A percentile compares a stretch with the other conserved stretches of the same genome.
Conservation (phyloP, 2,329 filamentous ascomycete genomes). For the Trichoderma arundinaceum region DNA sequence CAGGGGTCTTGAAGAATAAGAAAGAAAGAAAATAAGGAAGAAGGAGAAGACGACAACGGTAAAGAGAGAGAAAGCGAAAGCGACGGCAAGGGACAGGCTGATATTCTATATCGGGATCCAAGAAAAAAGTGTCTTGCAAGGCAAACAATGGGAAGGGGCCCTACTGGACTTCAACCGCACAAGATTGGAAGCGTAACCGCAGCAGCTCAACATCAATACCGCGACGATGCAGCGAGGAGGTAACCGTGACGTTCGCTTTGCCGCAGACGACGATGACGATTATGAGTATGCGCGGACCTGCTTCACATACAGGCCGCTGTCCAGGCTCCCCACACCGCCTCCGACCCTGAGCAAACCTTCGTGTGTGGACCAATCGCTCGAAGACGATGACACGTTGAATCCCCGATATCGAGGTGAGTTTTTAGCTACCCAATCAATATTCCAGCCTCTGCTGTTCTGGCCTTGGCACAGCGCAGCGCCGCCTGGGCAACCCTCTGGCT, state of each 20-base stretch:
- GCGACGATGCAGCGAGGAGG: slow-evolving; percentile 28
- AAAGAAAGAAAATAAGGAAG: not conserved
- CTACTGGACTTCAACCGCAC: slow-evolving; percentile 4
- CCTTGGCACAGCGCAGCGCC: not conserved
- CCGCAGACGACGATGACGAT: slow-evolving; percentile 31
- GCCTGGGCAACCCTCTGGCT: not conserved
- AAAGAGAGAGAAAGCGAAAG: not conserved
- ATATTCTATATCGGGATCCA: not conserved
- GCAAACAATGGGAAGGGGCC: slow-evolving; percentile 30
- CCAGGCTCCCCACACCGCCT: slow-evolving; percentile 70
- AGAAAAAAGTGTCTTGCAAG: not conserved
- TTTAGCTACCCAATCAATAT: not conserved
- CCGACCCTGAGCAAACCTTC: slow-evolving; percentile 57
- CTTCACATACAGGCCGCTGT: slow-evolving; percentile 70
- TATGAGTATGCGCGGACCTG: slow-evolving; percentile 57
- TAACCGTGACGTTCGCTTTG: slow-evolving; percentile 30
- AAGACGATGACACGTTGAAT: slow-evolving; percentile 53
- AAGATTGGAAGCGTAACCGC: slow-evolving; percentile 19
- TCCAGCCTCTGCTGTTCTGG: too few species aligned
- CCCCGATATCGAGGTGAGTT: slow-evolving; percentile 47
- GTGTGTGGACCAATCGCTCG: slow-evolving; percentile 51
- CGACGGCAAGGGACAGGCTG: not conserved
- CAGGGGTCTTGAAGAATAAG: not conserved
- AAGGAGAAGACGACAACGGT: not conserved
- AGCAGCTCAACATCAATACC: not conserved